Conservation (phyloP, 2,329 filamentous ascomycete species). For the Bipolaris zeicola region DNA sequence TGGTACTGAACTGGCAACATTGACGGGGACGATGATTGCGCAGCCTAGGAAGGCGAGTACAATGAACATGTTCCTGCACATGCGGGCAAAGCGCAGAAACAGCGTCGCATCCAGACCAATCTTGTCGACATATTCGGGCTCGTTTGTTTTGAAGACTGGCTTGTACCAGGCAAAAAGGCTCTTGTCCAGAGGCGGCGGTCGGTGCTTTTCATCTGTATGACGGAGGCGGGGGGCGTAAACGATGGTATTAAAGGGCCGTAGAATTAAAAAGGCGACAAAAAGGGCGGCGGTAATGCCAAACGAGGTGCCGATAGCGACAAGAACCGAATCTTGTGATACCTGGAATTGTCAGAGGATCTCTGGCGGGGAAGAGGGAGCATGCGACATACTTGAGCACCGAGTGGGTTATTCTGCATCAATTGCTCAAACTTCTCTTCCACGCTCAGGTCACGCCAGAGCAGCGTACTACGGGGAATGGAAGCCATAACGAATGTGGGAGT, state of each 20-base stretch:
- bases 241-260: constrained; percentile 87
- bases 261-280: constrained; percentile 80
- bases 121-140: constrained; percentile 76
- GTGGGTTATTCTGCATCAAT: constrained; percentile 38
- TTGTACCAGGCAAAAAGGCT: constrained; percentile 86
- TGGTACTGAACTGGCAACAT: constrained; percentile 54
- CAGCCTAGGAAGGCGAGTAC: constrained; percentile 74
- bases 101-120: constrained; percentile 90
- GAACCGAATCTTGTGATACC: constrained; percentile 68
- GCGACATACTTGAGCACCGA: constrained; percentile 31
- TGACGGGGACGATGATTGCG: constrained; percentile 79
- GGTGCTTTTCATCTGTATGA: constrained; percentile 87
- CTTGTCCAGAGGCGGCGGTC: constrained; percentile 83
- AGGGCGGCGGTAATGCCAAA: constrained; percentile 75
- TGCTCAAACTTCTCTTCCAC: constrained; percentile 39
- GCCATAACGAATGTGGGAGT: constrained; percentile 28
- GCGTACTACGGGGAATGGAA: constrained; percentile 14
- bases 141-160: constrained; percentile 77
- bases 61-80: constrained; percentile 91
- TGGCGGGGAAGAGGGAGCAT: not conserved
- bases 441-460: constrained; percentile 38
- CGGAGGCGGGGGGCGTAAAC: constrained; percentile 95
- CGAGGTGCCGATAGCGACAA: constrained; percentile 80
- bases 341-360: constrained; percentile 38
- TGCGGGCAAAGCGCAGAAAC: constrained; percentile 85